phyloP scores from a whole-genome alignment of 441 rosid genomes.

The Omphalea diandra region DNA sequence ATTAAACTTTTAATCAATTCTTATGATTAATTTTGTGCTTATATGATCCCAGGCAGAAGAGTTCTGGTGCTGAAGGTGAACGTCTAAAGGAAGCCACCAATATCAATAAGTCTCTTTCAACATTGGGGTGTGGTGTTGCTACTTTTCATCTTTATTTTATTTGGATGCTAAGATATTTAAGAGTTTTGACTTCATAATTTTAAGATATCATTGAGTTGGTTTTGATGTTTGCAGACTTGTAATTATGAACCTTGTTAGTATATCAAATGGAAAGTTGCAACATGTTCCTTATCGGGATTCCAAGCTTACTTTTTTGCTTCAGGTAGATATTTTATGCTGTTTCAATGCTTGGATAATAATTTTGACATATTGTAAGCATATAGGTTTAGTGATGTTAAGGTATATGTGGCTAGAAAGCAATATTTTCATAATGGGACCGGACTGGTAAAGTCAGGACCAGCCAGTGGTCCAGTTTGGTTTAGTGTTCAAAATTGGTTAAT shows the following conservation, averaged over 20 bases:
- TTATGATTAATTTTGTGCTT: neutral
- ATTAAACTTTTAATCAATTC: neutral
- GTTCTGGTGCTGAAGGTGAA: constrained; percentile 99
- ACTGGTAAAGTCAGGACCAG: no score
- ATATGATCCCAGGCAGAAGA: constrained; percentile 67
- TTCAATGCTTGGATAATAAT: neutral
- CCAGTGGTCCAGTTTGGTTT: no score
- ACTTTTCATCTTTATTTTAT: constrained; percentile 4
- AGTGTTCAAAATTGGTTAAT: no score
- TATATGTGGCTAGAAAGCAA: constrained; percentile 1
- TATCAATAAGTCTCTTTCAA: constrained; percentile 96
- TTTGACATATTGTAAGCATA: no score
- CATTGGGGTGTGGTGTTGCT: constrained; percentile 66
- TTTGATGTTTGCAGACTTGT: constrained; percentile 69
- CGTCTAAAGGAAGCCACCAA: constrained; percentile 99
- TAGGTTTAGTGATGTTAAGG: neutral
- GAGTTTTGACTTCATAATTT: constrained; percentile 14
- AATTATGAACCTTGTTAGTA: constrained; percentile 93
- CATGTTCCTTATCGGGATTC: constrained; percentile 99
- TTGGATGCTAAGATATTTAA: neutral
- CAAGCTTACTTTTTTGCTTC: constrained; percentile 97
- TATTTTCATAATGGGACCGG: no score
- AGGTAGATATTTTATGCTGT: constrained; percentile 44
- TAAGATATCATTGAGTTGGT: constrained; percentile 7
- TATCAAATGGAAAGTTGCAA: constrained; percentile 93